Conservation (phyloP, 257 asterid species). For the Hygrophila difformis region DNA sequence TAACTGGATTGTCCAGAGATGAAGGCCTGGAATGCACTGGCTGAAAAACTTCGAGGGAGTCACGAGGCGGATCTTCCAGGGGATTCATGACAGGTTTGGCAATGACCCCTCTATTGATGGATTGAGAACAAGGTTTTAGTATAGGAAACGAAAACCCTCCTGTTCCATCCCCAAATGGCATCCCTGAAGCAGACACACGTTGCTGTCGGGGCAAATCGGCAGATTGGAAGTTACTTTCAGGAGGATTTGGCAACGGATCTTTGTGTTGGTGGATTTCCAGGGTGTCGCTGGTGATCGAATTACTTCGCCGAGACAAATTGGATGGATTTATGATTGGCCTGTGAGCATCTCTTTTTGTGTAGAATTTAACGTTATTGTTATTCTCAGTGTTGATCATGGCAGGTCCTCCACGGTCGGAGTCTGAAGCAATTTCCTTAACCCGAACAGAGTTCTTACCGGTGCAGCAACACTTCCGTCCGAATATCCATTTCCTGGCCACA, state of each 20-base stretch:
- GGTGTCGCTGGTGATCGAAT: neutral
- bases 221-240: neutral
- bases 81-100: conserved; percentile 16
- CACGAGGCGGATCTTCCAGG: conserved; percentile 47
- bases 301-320: neutral
- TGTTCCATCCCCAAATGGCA: conserved; percentile 22
- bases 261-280: neutral
- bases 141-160: conserved; percentile 65
- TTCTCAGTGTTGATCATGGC: neutral
- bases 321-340: neutral
- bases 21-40: conserved; percentile 32
- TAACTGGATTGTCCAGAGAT: conserved; percentile 10
- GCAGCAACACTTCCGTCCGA: conserved; percentile 69
- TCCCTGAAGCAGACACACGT: conserved; percentile 38
- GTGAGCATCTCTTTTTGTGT: neutral
- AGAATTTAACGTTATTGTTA: neutral
- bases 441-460: conserved; percentile 54
- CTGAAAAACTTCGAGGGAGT: conserved; percentile 28
- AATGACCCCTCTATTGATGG: conserved; percentile 3
- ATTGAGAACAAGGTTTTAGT: conserved; percentile 28
- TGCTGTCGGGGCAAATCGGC: conserved; percentile 29
- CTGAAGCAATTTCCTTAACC: conserved; percentile 14
- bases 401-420: neutral
- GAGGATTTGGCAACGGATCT: neutral
- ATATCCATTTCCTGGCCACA: conserved; percentile 32